Evolutionary conservation across 2,329 filamentous ascomycete species (phyloP).

Genomic region (Penicillium palitans): DNA sequence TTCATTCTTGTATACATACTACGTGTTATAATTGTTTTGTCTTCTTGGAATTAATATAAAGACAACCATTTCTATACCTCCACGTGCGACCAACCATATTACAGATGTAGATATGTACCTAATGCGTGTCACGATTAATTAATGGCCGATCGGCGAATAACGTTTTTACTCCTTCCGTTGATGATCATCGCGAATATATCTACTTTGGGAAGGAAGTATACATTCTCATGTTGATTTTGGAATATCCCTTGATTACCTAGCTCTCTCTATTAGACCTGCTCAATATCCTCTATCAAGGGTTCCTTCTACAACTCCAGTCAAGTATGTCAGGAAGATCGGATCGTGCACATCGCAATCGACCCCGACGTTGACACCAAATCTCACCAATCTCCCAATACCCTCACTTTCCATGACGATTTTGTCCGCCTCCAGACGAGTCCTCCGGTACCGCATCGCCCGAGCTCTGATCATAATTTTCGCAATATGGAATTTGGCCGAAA

Average conservation of each 20-base stretch:
- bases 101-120: no score
- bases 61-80: neutral
- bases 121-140: neutral
- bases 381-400: neutral
- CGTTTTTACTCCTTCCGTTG: neutral
- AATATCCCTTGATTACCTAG: conserved; percentile 4
- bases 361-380: neutral
- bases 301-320: neutral
- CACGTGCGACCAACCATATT: neutral
- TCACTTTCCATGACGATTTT: conserved; percentile 18
- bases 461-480: conserved; percentile 19
- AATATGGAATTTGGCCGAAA: conserved; percentile 24
- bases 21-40: neutral
- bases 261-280: neutral
- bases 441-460: conserved; percentile 21
- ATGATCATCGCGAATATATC: neutral
- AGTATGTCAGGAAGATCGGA: neutral
- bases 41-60: neutral
- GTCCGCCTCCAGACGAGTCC: conserved; percentile 12
- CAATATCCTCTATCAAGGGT: neutral
- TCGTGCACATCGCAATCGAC: neutral
- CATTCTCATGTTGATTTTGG: neutral
- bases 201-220: conserved; percentile 2
- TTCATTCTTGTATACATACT: conserved; percentile 3
- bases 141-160: neutral